Evolutionary conservation across 345 rosid genomes (phyloP), one percentile per base, ranked within the genome.

Genomic region (Hypericum perforatum): DNA sequence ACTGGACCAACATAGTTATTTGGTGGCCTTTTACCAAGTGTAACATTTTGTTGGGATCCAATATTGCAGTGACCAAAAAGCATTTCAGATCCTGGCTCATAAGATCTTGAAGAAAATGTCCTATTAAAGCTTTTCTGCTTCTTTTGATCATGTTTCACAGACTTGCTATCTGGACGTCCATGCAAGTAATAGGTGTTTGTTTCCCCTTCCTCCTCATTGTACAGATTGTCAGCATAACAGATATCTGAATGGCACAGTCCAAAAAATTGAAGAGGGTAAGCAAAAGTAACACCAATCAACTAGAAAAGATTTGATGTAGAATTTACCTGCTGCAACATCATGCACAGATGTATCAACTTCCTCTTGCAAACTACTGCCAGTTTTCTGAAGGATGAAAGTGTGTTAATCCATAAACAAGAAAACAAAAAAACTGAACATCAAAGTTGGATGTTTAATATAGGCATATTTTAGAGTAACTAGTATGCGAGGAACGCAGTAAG

Each of bases 161-260:
- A 58, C 68, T 64, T 84, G 71, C 67, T 78, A 50, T 65, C 70
- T 52, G 82, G 32, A 59, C 58, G 72, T 65, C 85, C 82, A 53
- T 78, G 82, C 63, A 74, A 70, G 78, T 81, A 82, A 63, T 76
- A 89, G 29, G 78, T 58, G 60, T 78, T 79, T 53, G 92, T 84
- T 72, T 84, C 97, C 54, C 77, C 92, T 69, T 92, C 98, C 65
- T 86, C 97, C 63, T 94, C 97, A 66, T 85, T 79, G 49, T 78
- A 84, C 12, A 65, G 66, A 69, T 50, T 70, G 52, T 70, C 84
- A 56, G 60, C 72, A 59, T 80, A 89, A 53, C 70, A 84, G 69
- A 70, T 69, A 49, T 82, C 96, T 86, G 80, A 50, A 67, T 49
- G 71, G 52, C 43, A 62, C 32, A 57, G 72, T 50, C 41, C 32